These are phyloP conservation scores for Camelina sativa DNA, from an alignment of 345 rosid genomes.

Conservation along the genomic window DNA sequence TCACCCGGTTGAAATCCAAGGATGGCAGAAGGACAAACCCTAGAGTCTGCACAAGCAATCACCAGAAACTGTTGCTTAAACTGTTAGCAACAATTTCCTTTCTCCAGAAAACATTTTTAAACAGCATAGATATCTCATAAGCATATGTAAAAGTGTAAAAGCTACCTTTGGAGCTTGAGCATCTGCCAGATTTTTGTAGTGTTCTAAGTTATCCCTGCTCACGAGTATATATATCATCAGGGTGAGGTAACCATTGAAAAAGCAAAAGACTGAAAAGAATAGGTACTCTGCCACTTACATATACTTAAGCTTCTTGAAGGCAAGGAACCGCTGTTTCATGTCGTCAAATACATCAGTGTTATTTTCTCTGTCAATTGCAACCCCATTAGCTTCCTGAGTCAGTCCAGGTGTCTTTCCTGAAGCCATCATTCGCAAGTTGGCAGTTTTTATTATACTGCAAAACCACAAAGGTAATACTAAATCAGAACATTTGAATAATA, in stretches of 20 bases:
- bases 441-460: conserved; percentile 34
- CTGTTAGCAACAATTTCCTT: conserved; percentile 37
- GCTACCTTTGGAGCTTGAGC: conserved; percentile 87
- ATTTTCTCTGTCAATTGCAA: conserved; percentile 31
- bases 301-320: conserved; percentile 72
- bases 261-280: conserved; percentile 20
- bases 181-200: conserved; percentile 65
- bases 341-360: conserved; percentile 59
- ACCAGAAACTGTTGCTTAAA: conserved; percentile 81
- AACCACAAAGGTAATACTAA: conserved; percentile 1
- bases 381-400: conserved; percentile 43
- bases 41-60: conserved; percentile 97
- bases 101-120: conserved; percentile 19
- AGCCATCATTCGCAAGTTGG: conserved; percentile 41
- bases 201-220: conserved; percentile 74
- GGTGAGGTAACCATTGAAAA: conserved; percentile 41
- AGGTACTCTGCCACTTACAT: conserved; percentile 51
- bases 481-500: conserved; percentile 2
- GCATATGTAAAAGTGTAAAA: conserved; percentile 2
- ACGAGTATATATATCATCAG: conserved; percentile 18
- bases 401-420: conserved; percentile 39
- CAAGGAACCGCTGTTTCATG: conserved; percentile 70
- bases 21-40: conserved; percentile 90
- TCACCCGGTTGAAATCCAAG: conserved; percentile 98
- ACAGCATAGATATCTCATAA: not conserved